Conservation (phyloP, 139 green algal genomes). For the Chlorella sp. region DNA sequence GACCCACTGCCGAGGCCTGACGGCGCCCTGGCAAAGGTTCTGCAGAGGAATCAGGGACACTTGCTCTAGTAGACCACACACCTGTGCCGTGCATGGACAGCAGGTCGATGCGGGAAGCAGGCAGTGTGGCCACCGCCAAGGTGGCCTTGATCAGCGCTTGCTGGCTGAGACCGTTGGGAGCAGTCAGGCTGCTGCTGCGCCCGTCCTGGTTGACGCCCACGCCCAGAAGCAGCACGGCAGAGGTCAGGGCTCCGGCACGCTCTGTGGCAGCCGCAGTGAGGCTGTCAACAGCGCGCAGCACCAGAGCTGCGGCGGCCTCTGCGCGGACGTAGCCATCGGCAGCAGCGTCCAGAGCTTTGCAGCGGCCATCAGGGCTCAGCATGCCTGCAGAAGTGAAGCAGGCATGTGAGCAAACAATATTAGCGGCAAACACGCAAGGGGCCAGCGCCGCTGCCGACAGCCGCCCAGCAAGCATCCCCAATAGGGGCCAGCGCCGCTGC, state of each 20-base stretch:
- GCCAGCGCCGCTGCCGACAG: not conserved
- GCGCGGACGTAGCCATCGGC: conserved; percentile 85
- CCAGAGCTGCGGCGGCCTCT: conserved; percentile 52
- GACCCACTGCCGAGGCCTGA: too few relatives aligned
- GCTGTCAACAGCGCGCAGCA: conserved; percentile 19
- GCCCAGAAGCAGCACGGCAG: conserved; percentile 27
- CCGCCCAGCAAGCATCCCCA: too few relatives aligned
- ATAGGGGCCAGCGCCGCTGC: not conserved
- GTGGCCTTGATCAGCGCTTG: conserved; percentile 66
- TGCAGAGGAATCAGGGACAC: not conserved
- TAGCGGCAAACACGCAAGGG: not conserved
- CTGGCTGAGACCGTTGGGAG: conserved; percentile 57
- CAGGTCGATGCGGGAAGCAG: conserved; percentile 8
- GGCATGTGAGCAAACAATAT: conserved; percentile 4
- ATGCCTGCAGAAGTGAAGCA: conserved; percentile 42
- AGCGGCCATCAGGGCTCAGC: conserved; percentile 74
- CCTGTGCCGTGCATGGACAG: conserved; percentile 70
- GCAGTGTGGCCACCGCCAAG: conserved; percentile 39
- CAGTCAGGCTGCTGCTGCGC: conserved; percentile 54
- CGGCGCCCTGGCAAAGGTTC: too few relatives aligned
- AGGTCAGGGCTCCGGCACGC: not conserved
- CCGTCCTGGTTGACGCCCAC: conserved; percentile 61
- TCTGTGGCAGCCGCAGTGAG: not conserved
- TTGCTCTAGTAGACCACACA: not conserved
- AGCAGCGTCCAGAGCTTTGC: conserved; percentile 84